These are phyloP conservation scores for Stachybotrys chlorohalonatus DNA, from an alignment of 2,329 filamentous ascomycete species.

Conservation along the genomic window DNA sequence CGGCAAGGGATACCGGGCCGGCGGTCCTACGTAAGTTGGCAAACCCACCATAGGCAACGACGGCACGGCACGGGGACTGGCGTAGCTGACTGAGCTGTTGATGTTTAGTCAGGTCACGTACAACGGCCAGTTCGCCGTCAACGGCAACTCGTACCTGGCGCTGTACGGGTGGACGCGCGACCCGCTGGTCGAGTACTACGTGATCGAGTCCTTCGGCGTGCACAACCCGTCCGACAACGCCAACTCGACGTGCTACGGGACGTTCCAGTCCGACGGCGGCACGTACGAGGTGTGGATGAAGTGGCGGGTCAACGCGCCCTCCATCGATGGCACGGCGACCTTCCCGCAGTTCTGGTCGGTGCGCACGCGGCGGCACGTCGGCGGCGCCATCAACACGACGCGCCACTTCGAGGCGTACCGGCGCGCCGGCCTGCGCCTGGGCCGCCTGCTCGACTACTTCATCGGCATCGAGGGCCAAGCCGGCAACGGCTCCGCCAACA, in stretches of 20 bases:
- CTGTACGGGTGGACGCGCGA: conserved; percentile 23
- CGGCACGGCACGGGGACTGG: not conserved
- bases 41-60: too few relatives aligned
- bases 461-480: conserved; percentile 4
- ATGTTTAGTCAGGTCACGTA: conserved; percentile 1
- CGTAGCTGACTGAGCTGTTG: not conserved
- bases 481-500: conserved; percentile 1
- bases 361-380: conserved; percentile 3
- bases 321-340: conserved; percentile 31
- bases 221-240: conserved; percentile 17
- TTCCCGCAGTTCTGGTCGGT: conserved; percentile 41
- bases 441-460: conserved; percentile 1
- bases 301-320: conserved; percentile 24
- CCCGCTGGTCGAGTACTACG: conserved; percentile 13
- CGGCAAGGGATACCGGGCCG: conserved; percentile 3
- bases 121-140: conserved; percentile 1
- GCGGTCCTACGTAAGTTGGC: conserved; percentile 1
- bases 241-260: conserved; percentile 4
- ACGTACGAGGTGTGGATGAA: conserved; percentile 19
- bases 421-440: conserved; percentile 1
- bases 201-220: conserved; percentile 17
- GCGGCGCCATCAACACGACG: conserved; percentile 3
- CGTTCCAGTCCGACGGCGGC: conserved; percentile 12
- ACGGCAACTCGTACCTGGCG: conserved; percentile 14
- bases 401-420: conserved; percentile 1